These are phyloP conservation scores for Vicia faba DNA, from an alignment of 306 rosid species.

Conservation along the genomic window DNA sequence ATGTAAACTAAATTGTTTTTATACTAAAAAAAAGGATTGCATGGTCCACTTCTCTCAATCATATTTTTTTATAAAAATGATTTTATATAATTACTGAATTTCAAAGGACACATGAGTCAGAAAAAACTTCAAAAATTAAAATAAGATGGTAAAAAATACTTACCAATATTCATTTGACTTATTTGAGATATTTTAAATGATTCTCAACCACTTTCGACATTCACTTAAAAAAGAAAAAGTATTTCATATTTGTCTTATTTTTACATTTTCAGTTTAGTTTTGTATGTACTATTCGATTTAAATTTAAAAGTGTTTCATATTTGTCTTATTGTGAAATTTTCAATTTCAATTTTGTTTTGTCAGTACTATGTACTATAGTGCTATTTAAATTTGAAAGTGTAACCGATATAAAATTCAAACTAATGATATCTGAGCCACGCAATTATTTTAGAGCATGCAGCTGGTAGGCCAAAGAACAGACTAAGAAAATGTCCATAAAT, in stretches of 20 bases:
- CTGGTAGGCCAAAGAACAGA: neutral
- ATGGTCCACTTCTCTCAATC: constrained; percentile 21
- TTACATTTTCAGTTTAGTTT: constrained; percentile 5
- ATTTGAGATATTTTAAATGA: constrained; percentile 3
- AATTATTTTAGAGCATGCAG: constrained; percentile 27
- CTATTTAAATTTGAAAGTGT: constrained; percentile 4
- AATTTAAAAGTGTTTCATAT: constrained; percentile 8
- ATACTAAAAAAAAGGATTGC: constrained; percentile 7
- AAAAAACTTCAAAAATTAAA: too few relatives aligned
- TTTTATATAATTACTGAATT: too few relatives aligned
- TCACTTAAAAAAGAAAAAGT: neutral
- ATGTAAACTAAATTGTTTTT: neutral
- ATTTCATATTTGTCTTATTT: constrained; percentile 26
- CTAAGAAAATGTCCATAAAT: neutral
- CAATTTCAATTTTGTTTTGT: constrained; percentile 17
- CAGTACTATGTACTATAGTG: neutral
- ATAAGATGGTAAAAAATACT: too few relatives aligned
- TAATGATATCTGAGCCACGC: neutral
- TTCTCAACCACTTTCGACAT: constrained; percentile 7
- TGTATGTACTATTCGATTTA: neutral
- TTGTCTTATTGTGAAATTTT: constrained; percentile 12
- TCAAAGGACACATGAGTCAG: neutral
- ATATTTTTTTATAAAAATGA: neutral
- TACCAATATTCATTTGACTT: neutral
- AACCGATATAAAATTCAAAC: constrained; percentile 1